Evolutionary conservation across 495 filamentous ascomycete species (phyloP).

Genomic region (Aspergillus sparsus): DNA sequence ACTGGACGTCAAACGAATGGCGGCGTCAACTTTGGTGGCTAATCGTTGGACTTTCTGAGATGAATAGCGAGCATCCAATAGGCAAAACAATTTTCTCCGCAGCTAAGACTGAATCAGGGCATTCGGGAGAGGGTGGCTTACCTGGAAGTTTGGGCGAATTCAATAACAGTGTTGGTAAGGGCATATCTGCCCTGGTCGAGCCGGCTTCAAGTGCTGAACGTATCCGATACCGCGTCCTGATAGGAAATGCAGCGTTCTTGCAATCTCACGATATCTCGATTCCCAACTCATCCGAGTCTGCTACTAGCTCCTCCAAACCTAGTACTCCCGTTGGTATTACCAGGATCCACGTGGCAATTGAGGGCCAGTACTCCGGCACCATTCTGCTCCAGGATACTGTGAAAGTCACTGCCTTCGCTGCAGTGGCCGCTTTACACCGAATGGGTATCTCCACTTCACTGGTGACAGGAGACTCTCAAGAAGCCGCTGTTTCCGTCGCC

Average conservation of each 20-base stretch:
- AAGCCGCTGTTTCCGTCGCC: conserved; percentile 81
- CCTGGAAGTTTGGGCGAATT: conserved; percentile 86
- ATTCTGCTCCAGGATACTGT: conserved; percentile 86
- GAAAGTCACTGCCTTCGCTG: conserved; percentile 81
- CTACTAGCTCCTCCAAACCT: conserved; percentile 29
- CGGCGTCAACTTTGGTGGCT: conserved; percentile 86
- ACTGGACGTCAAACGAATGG: conserved; percentile 70
- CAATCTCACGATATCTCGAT: conserved; percentile 65
- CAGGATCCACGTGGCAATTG: conserved; percentile 87
- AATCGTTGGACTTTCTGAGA: conserved; percentile 88
- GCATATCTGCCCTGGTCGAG: conserved; percentile 79
- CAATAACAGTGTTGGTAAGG: conserved; percentile 78
- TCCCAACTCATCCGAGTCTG: conserved; percentile 58
- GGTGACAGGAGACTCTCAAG: conserved; percentile 87
- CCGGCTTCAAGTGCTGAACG: conserved; percentile 66
- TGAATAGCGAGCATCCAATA: conserved; percentile 92
- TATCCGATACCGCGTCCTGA: conserved; percentile 70
- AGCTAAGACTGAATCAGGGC: conserved; percentile 71
- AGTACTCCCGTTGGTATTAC: conserved; percentile 66
- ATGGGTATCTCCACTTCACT: conserved; percentile 87
- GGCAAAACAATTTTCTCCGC: conserved; percentile 77
- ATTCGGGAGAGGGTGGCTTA: conserved; percentile 70
- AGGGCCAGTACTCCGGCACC: conserved; percentile 73
- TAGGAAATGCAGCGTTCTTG: conserved; percentile 82
- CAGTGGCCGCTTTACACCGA: conserved; percentile 77